A percentile compares a stretch with the other conserved stretches of the same genome.
Evolutionary conservation across 2,329 filamentous ascomycete species (phyloP).

Genomic region (Amphichorda felina): DNA sequence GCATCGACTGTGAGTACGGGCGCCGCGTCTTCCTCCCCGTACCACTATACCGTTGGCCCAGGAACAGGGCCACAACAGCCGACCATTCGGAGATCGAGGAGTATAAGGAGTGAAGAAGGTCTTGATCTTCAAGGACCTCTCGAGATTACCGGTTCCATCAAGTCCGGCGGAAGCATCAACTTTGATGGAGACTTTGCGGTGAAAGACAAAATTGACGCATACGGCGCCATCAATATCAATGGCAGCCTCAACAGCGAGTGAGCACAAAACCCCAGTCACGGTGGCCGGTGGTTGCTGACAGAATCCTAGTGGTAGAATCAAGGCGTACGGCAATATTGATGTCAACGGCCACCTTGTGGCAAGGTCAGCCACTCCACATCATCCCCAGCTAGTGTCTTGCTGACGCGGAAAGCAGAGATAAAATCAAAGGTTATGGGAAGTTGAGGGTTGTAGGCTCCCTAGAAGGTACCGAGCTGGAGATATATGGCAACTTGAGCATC

Average conservation of each 20-base stretch:
- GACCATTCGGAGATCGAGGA: conserved; percentile 18
- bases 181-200: conserved; percentile 31
- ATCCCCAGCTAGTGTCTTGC: background rate
- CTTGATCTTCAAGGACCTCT: conserved; percentile 29
- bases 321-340: conserved; percentile 32
- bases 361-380: conserved; percentile 15
- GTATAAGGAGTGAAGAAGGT: conserved; percentile 28
- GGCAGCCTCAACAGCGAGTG: conserved; percentile 31
- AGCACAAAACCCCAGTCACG: conserved; percentile 7
- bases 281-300: background rate
- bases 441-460: conserved; percentile 29
- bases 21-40: background rate
- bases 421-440: conserved; percentile 34
- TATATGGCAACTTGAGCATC: conserved; percentile 33
- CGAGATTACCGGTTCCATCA: conserved; percentile 34
- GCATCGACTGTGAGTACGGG: background rate
- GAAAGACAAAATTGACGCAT: conserved; percentile 32
- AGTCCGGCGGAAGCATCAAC: conserved; percentile 29
- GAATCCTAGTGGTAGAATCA: conserved; percentile 25
- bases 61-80: background rate
- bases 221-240: conserved; percentile 27
- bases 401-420: conserved; percentile 18
- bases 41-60: conserved; percentile 8
- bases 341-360: conserved; percentile 25
- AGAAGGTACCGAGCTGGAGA: conserved; percentile 29